These are phyloP conservation scores for Citrus hindsii DNA, from an alignment of 345 rosid genomes.

Conservation along the genomic window DNA sequence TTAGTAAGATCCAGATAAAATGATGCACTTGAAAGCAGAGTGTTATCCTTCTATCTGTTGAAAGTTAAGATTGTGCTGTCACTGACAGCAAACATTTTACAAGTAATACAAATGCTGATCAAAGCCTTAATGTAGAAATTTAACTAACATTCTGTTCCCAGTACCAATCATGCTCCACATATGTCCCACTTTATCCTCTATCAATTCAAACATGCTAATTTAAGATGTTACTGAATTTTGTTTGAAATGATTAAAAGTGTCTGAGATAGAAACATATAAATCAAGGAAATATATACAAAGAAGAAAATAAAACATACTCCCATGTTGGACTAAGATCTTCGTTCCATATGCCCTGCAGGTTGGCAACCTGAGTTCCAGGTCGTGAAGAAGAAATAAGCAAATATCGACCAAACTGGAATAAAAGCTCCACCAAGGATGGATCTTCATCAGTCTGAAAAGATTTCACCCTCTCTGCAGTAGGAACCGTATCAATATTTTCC, in stretches of 20 bases:
- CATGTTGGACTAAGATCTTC: slow-evolving; percentile 68
- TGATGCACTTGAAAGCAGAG: slow-evolving; percentile 5
- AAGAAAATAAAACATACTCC: slow-evolving; percentile 60
- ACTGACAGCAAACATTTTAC: background rate
- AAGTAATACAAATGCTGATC: background rate
- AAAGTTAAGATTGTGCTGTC: background rate
- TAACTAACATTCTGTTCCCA: background rate
- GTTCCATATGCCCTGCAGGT: slow-evolving; percentile 96
- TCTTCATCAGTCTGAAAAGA: slow-evolving; percentile 76
- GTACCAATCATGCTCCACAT: background rate
- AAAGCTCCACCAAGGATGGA: slow-evolving; percentile 76
- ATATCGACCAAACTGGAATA: slow-evolving; percentile 84
- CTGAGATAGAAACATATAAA: background rate
- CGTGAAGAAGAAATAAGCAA: slow-evolving; percentile 86
- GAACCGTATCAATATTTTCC: slow-evolving; percentile 21
- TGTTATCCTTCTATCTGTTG: background rate
- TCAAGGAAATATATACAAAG: background rate
- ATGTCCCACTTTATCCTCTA: background rate
- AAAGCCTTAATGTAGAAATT: background rate
- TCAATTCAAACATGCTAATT: background rate
- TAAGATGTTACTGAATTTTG: background rate
- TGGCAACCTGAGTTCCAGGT: slow-evolving; percentile 92
- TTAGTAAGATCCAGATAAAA: slow-evolving; percentile 13
- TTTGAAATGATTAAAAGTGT: background rate
- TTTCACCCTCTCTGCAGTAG: slow-evolving; percentile 71